These are phyloP conservation scores for Cryptococcus sp. DNA, from an alignment of 1,284 basidiomycete genomes.

Conservation along the genomic window DNA sequence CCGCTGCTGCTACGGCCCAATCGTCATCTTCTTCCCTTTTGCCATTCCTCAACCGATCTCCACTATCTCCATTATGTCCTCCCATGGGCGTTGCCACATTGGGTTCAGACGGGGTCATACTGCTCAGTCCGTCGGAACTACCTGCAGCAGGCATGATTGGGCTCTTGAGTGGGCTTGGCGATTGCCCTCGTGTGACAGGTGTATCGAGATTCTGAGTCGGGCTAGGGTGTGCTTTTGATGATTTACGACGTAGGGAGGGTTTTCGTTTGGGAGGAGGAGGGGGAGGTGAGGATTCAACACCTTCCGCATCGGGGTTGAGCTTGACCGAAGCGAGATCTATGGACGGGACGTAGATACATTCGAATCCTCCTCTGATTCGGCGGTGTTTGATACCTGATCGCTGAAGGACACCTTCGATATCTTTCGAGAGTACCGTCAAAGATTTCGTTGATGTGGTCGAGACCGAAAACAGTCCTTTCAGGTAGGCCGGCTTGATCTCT, in stretches of 20 bases:
- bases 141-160: neutral
- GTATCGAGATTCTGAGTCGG: no score
- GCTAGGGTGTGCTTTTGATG: conserved; percentile 1
- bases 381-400: conserved; percentile 92
- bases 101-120: neutral
- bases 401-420: conserved; percentile 81
- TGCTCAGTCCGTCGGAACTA: conserved; percentile 6
- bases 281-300: conserved; percentile 16
- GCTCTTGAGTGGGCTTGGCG: neutral
- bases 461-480: conserved; percentile 89
- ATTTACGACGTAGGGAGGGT: conserved; percentile 19
- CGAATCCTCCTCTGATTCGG: conserved; percentile 85
- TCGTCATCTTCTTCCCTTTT: conserved; percentile 57
- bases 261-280: conserved; percentile 10
- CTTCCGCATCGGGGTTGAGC: conserved; percentile 41
- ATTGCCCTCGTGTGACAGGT: neutral
- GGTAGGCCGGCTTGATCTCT: conserved; percentile 79
- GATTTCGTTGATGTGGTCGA: conserved; percentile 92
- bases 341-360: conserved; percentile 90
- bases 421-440: conserved; percentile 71
- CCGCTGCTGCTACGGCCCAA: conserved; percentile 59
- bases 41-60: conserved; percentile 8
- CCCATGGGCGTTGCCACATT: conserved; percentile 3
- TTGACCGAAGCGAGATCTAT: conserved; percentile 76
- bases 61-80: neutral